Conservation (phyloP, 495 filamentous ascomycete species). For the Neurospora tetrasperma region DNA sequence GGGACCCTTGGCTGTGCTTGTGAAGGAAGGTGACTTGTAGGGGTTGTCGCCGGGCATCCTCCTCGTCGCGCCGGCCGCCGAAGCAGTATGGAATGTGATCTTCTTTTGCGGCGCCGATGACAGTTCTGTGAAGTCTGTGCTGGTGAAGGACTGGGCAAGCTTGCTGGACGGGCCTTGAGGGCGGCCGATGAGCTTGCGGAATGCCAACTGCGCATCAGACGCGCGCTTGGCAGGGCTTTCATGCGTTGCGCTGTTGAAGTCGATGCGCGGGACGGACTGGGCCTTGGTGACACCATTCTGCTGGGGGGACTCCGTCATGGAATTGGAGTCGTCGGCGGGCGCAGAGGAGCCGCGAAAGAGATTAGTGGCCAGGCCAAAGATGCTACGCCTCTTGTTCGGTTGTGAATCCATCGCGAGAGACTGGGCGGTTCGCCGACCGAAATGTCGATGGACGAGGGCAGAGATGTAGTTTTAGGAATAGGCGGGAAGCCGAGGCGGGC, state of each 20-base stretch:
- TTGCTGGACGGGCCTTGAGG: conserved; percentile 28
- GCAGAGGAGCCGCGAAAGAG: conserved; percentile 18
- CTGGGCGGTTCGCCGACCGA: not conserved
- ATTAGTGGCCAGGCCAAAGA: conserved; percentile 18
- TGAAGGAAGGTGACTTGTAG: conserved; percentile 13
- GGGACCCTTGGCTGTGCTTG: not conserved
- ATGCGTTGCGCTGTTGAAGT: conserved; percentile 16
- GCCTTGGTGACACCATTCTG: conserved; percentile 5
- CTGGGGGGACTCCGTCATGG: not conserved
- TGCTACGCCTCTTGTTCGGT: conserved; percentile 18
- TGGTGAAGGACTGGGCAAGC: conserved; percentile 21
- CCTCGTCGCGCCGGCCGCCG: conserved; percentile 4
- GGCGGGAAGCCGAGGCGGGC: not conserved
- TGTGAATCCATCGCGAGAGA: conserved; percentile 21
- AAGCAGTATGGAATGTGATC: not conserved
- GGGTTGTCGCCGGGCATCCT: conserved; percentile 28
- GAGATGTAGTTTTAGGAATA: not conserved
- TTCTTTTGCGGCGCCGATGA: conserved; percentile 5
- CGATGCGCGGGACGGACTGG: conserved; percentile 8
- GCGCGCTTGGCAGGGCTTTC: conserved; percentile 31
- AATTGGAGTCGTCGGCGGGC: conserved; percentile 9
- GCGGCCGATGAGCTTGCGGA: conserved; percentile 22
- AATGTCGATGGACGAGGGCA: not conserved
- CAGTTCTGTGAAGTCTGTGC: conserved; percentile 18
- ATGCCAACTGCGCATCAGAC: conserved; percentile 22